Percentiles rank a stretch among this genome's conserved stretches.
These are phyloP conservation scores for Candida stauntonica DNA, from an alignment of 805 yeast species.

Conservation along the genomic window DNA sequence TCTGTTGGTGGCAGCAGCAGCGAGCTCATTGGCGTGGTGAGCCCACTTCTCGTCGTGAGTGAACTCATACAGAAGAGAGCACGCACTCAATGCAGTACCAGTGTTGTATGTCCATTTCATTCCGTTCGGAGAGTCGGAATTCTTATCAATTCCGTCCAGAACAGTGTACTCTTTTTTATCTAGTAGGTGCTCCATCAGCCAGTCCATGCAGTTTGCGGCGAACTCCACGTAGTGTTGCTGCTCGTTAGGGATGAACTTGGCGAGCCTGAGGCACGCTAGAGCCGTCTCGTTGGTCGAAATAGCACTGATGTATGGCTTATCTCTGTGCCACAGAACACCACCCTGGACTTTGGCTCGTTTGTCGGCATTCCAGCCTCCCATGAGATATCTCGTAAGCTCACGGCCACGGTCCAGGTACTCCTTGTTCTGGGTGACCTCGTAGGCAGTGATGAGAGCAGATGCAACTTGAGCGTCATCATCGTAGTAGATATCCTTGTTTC, in stretches of 20 bases:
- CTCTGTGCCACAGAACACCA: conserved; percentile 66
- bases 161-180: conserved; percentile 54
- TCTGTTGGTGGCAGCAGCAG: conserved; percentile 55
- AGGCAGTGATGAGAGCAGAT: conserved; percentile 58
- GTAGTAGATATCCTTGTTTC: conserved; percentile 60
- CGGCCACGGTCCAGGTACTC: conserved; percentile 50
- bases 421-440: conserved; percentile 58
- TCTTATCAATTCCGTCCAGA: conserved; percentile 51
- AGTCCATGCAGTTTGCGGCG: conserved; percentile 56
- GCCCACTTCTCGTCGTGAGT: conserved; percentile 52
- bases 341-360: conserved; percentile 34
- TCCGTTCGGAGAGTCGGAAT: conserved; percentile 38
- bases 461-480: conserved; percentile 78
- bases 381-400: conserved; percentile 54
- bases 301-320: conserved; percentile 54
- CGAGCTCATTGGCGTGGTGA: conserved; percentile 30
- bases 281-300: conserved; percentile 70
- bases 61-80: conserved; percentile 42
- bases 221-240: conserved; percentile 45
- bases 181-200: conserved; percentile 48
- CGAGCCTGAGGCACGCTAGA: conserved; percentile 52
- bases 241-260: conserved; percentile 48
- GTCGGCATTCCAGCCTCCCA: conserved; percentile 55
- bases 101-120: conserved; percentile 65
- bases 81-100: conserved; percentile 59